These are phyloP conservation scores for Carallia brachiata DNA, from an alignment of 345 rosid genomes.

Conservation along the genomic window DNA sequence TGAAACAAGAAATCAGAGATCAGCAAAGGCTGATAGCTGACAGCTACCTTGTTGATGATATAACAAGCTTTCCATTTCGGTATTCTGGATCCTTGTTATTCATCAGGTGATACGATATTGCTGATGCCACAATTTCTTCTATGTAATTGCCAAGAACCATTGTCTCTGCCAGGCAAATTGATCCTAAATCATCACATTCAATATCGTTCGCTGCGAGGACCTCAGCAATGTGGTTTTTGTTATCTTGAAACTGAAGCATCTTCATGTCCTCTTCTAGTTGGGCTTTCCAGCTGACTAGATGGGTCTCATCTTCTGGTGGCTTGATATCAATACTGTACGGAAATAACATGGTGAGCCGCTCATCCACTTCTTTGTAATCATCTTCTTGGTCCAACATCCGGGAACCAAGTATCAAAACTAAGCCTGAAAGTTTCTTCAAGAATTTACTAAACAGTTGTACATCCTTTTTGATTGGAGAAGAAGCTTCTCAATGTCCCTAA, in stretches of 20 bases:
- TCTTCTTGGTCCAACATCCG: constrained; percentile 63
- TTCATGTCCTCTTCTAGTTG: constrained; percentile 89
- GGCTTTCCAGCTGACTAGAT: constrained; percentile 71
- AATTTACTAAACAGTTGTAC: constrained; percentile 61
- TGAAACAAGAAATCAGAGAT: neutral
- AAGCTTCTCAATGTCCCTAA: constrained; percentile 77
- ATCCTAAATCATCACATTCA: constrained; percentile 80
- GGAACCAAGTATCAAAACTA: constrained; percentile 81
- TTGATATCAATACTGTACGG: constrained; percentile 74
- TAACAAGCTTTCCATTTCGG: constrained; percentile 90
- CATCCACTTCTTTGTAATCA: constrained; percentile 51
- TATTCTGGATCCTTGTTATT: constrained; percentile 75
- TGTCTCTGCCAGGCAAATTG: constrained; percentile 77
- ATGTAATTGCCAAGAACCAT: constrained; percentile 67
- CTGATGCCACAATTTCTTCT: constrained; percentile 83
- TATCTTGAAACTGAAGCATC: constrained; percentile 73
- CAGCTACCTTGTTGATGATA: constrained; percentile 68
- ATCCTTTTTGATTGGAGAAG: constrained; percentile 72
- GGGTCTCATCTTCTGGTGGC: constrained; percentile 79
- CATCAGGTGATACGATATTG: constrained; percentile 81
- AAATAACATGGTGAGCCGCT: constrained; percentile 51
- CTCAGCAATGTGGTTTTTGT: constrained; percentile 86
- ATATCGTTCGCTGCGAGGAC: constrained; percentile 92
- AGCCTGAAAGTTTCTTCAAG: constrained; percentile 69
- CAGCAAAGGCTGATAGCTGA: constrained; percentile 10